phyloP scores from a whole-genome alignment of 305 asterid genomes.

The Ajuga reptans region DNA sequence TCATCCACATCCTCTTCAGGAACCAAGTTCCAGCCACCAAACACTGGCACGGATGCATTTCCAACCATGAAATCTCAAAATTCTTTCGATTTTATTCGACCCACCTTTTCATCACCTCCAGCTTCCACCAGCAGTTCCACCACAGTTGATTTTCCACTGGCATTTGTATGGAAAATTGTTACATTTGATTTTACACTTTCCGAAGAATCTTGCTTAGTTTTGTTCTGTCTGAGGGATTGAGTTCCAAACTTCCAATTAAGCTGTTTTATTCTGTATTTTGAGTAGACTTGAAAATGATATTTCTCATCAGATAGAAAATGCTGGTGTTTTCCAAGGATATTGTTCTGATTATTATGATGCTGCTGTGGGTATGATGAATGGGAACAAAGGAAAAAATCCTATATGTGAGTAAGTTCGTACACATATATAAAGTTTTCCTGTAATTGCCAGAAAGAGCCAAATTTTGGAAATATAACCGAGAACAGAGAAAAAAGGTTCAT shows the following conservation, averaged over 20 bases:
- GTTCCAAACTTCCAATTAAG: not conserved
- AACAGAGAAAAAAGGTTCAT: constrained; percentile 10
- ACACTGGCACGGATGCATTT: not conserved
- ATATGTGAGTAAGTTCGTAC: not conserved
- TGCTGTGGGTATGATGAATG: not conserved
- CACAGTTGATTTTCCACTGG: not conserved
- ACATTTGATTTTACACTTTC: not conserved
- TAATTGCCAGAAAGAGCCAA: not conserved
- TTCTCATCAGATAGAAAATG: not conserved
- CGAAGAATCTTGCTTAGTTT: not conserved
- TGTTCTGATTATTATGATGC: constrained; percentile 2
- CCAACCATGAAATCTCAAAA: not conserved
- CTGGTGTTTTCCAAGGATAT: not conserved
- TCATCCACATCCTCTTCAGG: not conserved
- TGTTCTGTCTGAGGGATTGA: not conserved
- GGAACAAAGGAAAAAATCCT: not conserved
- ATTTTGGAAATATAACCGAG: not conserved
- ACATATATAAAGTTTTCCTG: not conserved
- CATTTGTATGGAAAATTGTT: not conserved
- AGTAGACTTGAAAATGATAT: not conserved
- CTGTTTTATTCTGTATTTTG: not conserved
- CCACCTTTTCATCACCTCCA: not conserved
- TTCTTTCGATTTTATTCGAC: not conserved
- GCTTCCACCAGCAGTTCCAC: not conserved
- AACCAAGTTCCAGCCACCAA: not conserved